Evolutionary conservation across 371 early-diverging fungal genomes (phyloP), one percentile per base, ranked within the genome.

Genomic region (Chytridiales sp.): DNA sequence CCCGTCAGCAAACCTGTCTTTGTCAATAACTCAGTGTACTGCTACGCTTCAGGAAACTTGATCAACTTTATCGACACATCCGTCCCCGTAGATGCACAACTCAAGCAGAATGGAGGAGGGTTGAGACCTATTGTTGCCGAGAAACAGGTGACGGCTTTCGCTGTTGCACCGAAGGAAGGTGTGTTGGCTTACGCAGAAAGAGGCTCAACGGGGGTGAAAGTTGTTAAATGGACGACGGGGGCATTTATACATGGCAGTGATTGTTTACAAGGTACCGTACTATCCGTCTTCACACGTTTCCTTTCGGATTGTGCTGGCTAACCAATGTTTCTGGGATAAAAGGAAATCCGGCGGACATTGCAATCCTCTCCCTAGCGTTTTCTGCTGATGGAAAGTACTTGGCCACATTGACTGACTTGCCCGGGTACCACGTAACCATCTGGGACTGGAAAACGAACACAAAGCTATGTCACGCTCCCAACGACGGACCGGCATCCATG

Each of bases 361-460:
- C 41, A 0, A 66, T 76, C 40, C 1, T 34, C 17, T 36, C 69
- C 0, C 44, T 77, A 5, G 56, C 64, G n/a, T 78, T 80, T 48
- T 77, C 78, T 4, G 34, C 46, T 44, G 75, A 77, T 47, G 75
- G 74, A 2, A 67, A 69, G 41, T 76, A 75, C 56, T 65, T 80
- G 3, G 81, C 77, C 0, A 26, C 74, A 3, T 48, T 78, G 4
- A 72, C 77, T 17, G 67, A 64, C 34, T 47, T 77, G 4, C 81
- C 81, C 5, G 47, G 59, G 1, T 74, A 62, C 58, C 49, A 50
- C 9, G 50, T 80, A 36, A 59, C 64, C 6, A 46, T 80, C 17
- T 80, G 77, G 77, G 73, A 76, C 41, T 77, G 81, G 78, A 68
- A 64, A 34, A 21, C 22, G 2, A 61, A 62, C 32, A 65, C 53